phyloP scores from a whole-genome alignment of 2,329 filamentous ascomycete genomes.

The Sporothrix pseudoabietina region DNA sequence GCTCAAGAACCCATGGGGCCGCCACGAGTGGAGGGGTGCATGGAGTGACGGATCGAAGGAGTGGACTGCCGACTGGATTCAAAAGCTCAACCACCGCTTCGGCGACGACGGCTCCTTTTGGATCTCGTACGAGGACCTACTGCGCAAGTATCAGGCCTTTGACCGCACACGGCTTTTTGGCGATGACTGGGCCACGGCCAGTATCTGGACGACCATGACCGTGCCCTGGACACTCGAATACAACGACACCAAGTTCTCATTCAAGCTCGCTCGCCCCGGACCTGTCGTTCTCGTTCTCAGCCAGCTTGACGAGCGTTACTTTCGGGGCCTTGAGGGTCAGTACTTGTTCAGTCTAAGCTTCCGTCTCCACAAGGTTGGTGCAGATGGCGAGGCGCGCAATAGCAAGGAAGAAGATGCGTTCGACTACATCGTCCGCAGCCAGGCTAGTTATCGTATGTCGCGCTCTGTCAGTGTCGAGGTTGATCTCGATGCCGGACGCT shows the following conservation, averaged over 20 bases:
- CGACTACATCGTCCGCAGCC: constrained; percentile 62
- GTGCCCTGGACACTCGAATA: constrained; percentile 65
- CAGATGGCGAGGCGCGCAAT: constrained; percentile 36
- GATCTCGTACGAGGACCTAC: constrained; percentile 64
- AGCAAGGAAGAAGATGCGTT: constrained; percentile 47
- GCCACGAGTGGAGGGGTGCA: constrained; percentile 62
- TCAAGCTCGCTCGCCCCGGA: constrained; percentile 58
- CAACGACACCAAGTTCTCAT: constrained; percentile 61
- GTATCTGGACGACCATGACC: constrained; percentile 63
- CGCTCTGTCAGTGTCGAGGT: constrained; percentile 63
- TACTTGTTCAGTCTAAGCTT: constrained; percentile 51
- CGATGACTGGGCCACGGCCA: constrained; percentile 58
- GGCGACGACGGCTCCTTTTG: constrained; percentile 65
- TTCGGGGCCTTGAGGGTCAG: constrained; percentile 61
- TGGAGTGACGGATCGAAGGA: constrained; percentile 64
- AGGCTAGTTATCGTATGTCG: constrained; percentile 60
- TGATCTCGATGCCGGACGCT: constrained; percentile 58
- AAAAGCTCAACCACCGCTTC: constrained; percentile 61
- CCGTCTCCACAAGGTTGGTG: constrained; percentile 43
- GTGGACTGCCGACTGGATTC: constrained; percentile 60
- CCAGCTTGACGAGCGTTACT: constrained; percentile 65
- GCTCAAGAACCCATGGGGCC: constrained; percentile 61
- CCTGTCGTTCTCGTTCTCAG: constrained; percentile 62
- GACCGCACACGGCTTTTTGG: constrained; percentile 66
- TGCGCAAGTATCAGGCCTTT: constrained; percentile 63